Evolutionary conservation across 2,329 filamentous ascomycete species (phyloP).

Genomic region (Chaetomiaceae sp.): DNA sequence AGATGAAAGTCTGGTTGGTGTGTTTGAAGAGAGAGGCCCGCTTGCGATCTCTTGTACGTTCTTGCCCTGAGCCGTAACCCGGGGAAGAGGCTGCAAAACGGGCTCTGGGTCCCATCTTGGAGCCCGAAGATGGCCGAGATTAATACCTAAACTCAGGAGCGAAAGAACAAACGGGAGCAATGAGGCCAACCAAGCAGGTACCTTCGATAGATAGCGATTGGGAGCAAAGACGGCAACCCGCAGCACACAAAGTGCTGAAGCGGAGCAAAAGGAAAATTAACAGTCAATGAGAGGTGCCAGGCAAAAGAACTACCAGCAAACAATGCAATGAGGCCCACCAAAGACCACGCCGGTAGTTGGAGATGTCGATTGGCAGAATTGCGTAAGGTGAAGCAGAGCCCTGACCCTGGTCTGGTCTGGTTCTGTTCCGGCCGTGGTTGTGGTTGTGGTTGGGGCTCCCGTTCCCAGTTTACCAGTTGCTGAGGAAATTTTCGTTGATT

Average conservation of each 20-base stretch:
- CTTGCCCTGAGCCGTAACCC: not conserved
- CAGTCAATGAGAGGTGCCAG: not conserved
- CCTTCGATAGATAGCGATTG: too few relatives aligned
- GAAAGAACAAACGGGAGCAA: not conserved
- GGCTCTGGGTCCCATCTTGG: not conserved
- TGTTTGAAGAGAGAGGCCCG: slow-evolving; percentile 11
- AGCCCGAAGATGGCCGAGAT: not conserved
- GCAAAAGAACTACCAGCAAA: not conserved
- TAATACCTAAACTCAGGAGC: not conserved
- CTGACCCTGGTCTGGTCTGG: not conserved
- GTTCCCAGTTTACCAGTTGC: too few relatives aligned
- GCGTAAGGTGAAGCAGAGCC: not conserved
- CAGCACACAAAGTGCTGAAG: slow-evolving; percentile 1
- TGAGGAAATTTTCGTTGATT: not conserved
- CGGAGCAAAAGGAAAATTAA: not conserved
- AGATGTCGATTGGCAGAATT: not conserved
- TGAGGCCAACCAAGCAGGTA: not conserved
- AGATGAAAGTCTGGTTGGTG: slow-evolving; percentile 15
- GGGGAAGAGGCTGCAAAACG: not conserved
- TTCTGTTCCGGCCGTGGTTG: too few relatives aligned
- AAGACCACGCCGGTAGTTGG: not conserved
- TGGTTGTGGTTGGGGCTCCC: too few relatives aligned
- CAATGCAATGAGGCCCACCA: slow-evolving; percentile 6
- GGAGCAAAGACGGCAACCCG: not conserved
- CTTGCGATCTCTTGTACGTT: not conserved